These are phyloP conservation scores for Gossypium thurberi DNA, from an alignment of 345 rosid genomes.

Conservation along the genomic window DNA sequence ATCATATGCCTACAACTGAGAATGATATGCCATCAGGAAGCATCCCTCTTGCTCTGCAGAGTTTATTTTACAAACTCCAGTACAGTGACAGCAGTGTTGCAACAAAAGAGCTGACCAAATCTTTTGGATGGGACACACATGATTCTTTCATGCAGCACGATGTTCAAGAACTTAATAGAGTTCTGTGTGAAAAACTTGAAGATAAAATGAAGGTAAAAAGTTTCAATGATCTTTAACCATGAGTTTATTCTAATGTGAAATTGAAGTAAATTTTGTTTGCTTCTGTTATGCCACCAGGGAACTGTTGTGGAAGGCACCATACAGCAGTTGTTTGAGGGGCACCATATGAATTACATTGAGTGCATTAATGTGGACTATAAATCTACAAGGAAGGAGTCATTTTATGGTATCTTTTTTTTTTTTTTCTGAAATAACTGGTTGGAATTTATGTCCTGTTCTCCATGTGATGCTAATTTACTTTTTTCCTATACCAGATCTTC, in stretches of 20 bases:
- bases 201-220: slow-evolving; percentile 86
- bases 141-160: slow-evolving; percentile 99
- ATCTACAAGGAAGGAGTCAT: slow-evolving; percentile 92
- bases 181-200: slow-evolving; percentile 90
- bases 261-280: background rate
- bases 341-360: slow-evolving; percentile 87
- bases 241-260: background rate
- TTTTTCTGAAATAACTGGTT: background rate
- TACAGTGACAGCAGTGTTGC: slow-evolving; percentile 91
- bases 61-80: slow-evolving; percentile 96
- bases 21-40: slow-evolving; percentile 87
- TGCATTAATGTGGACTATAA: slow-evolving; percentile 94
- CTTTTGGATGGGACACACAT: slow-evolving; percentile 97
- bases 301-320: slow-evolving; percentile 98
- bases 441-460: slow-evolving; percentile 2
- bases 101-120: slow-evolving; percentile 86
- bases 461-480: slow-evolving; percentile 9
- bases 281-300: slow-evolving; percentile 43
- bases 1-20: slow-evolving; percentile 98
- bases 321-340: slow-evolving; percentile 96
- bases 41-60: slow-evolving; percentile 93
- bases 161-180: slow-evolving; percentile 95
- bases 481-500: slow-evolving; percentile 59
- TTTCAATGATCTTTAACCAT: background rate
- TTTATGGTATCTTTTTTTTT: slow-evolving; percentile 55